Percentiles rank a stretch among this genome's conserved stretches.
Conservation (phyloP, 257 asterid genomes). For the Primulina huaijiensis region DNA sequence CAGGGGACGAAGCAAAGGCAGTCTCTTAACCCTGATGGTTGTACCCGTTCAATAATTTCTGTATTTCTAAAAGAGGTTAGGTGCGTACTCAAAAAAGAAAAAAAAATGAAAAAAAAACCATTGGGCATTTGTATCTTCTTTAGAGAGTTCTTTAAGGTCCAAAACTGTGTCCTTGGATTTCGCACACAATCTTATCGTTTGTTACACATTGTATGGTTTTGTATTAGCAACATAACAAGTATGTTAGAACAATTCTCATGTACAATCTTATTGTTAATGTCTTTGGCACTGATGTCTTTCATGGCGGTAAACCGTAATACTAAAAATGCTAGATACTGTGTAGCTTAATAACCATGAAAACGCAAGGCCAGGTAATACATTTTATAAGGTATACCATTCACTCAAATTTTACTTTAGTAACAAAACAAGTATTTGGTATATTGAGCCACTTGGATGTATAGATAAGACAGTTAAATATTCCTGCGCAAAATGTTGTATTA, state of each 20-base stretch:
- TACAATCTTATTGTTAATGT: background rate
- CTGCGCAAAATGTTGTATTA: background rate
- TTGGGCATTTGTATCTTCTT: background rate
- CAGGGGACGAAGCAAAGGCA: background rate
- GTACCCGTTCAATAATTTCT: no score
- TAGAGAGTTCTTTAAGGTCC: background rate
- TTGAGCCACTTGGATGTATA: background rate
- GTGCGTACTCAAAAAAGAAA: no score
- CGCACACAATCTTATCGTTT: background rate
- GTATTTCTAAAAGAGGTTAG: no score
- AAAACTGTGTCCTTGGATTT: background rate
- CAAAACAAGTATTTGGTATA: background rate
- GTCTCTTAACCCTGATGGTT: background rate
- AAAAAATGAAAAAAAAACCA: no score
- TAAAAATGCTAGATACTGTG: background rate
- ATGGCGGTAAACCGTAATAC: background rate
- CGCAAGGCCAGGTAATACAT: background rate
- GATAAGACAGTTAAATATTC: constrained; percentile 12
- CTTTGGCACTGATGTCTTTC: background rate
- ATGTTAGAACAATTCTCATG: no score
- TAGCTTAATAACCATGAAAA: background rate
- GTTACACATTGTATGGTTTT: background rate
- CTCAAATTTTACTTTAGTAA: constrained; percentile 19
- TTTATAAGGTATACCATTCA: background rate
- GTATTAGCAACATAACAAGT: no score